These are phyloP conservation scores for Claviceps sp. DNA, from an alignment of 2,329 filamentous ascomycete species.

Conservation along the genomic window DNA sequence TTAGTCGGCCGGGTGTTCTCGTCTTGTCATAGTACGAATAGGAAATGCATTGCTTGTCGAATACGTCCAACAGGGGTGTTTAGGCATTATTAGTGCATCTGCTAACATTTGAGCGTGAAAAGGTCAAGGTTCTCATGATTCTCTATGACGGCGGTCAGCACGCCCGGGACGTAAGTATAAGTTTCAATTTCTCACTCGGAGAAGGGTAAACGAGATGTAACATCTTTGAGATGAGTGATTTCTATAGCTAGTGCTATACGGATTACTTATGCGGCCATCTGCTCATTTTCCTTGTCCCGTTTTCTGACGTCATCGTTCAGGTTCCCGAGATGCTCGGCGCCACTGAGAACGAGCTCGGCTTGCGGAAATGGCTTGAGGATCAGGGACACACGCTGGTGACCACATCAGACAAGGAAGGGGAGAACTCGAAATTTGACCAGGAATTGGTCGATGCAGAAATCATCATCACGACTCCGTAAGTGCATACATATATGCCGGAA, in stretches of 20 bases:
- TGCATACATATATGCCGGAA: slow-evolving; percentile 10
- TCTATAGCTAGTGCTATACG: not conserved
- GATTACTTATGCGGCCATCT: not conserved
- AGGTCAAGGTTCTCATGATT: slow-evolving; percentile 93
- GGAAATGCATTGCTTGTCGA: slow-evolving; percentile 1
- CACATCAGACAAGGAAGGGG: slow-evolving; percentile 94
- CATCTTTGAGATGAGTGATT: not conserved
- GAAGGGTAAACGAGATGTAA: not conserved
- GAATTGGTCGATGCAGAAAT: slow-evolving; percentile 94
- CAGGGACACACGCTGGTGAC: slow-evolving; percentile 94
- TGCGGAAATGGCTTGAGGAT: slow-evolving; percentile 95
- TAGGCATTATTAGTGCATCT: slow-evolving; percentile 33
- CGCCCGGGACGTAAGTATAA: slow-evolving; percentile 59
- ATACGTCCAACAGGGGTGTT: slow-evolving; percentile 21
- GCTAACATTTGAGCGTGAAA: slow-evolving; percentile 31
- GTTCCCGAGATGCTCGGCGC: slow-evolving; percentile 79
- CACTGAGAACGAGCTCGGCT: slow-evolving; percentile 94
- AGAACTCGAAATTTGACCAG: slow-evolving; percentile 85
- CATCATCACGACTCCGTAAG: slow-evolving; percentile 94
- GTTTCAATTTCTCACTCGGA: not conserved
- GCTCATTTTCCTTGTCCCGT: not conserved
- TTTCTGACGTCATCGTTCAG: slow-evolving; percentile 18
- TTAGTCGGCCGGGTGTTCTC: slow-evolving; percentile 14
- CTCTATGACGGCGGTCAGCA: slow-evolving; percentile 87
- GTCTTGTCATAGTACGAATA: slow-evolving; percentile 8